phyloP scores from a whole-genome alignment of 1,284 basidiomycete genomes.

The Sporisorium iseilematis-ciliati region DNA sequence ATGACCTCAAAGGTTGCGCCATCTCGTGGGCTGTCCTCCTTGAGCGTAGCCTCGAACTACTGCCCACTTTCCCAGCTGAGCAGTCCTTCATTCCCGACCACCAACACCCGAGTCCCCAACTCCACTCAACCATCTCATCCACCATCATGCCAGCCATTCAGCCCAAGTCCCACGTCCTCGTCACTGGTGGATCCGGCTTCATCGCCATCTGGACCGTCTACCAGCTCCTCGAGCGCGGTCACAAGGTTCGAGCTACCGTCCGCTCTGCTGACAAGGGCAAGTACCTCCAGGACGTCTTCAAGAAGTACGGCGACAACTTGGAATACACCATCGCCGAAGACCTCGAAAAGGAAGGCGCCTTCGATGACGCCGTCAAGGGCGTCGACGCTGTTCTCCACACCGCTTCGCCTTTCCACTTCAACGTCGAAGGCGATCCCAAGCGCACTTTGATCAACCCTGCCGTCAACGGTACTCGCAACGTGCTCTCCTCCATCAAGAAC shows the following conservation, averaged over 20 bases:
- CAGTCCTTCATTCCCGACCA: too few relatives aligned
- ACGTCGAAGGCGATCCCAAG: constrained; percentile 60
- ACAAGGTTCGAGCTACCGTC: constrained; percentile 75
- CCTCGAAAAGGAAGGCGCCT: constrained; percentile 75
- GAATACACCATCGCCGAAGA: constrained; percentile 75
- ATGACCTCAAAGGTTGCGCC: too few relatives aligned
- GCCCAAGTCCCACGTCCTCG: constrained; percentile 71
- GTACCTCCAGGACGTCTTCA: constrained; percentile 73
- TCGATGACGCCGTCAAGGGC: constrained; percentile 78
- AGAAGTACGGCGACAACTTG: constrained; percentile 72
- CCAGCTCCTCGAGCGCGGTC: constrained; percentile 72
- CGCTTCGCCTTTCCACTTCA: constrained; percentile 73
- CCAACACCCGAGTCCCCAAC: not conserved
- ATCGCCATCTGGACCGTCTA: constrained; percentile 69
- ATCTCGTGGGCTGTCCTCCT: too few relatives aligned
- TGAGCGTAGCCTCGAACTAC: too few relatives aligned
- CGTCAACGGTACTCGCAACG: constrained; percentile 76
- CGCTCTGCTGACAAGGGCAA: constrained; percentile 74
- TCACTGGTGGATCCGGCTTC: constrained; percentile 72
- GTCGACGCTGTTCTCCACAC: constrained; percentile 77
- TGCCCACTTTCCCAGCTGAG: too few relatives aligned
- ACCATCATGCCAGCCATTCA: constrained; percentile 71
- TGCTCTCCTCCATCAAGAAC: constrained; percentile 75
- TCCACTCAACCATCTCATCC: not conserved
- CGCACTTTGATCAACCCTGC: constrained; percentile 75